Percentiles rank a stretch among this genome's conserved stretches.
Conservation (phyloP, 192 early-diverging fungal genomes). For the Coemansia sp. region DNA sequence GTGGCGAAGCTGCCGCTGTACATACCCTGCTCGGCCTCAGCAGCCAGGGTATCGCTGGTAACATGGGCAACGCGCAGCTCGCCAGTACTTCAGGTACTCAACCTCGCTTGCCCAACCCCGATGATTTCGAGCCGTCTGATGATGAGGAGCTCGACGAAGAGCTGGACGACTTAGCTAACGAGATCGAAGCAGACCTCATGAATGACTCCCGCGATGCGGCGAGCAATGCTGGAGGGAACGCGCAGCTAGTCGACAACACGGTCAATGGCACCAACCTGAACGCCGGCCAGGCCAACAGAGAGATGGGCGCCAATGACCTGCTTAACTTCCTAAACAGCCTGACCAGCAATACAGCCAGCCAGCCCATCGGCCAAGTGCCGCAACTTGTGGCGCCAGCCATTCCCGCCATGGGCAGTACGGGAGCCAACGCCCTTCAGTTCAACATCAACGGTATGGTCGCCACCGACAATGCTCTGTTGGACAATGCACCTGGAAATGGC, state of each 20-base stretch:
- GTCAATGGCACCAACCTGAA: neutral
- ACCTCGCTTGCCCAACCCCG: too few species aligned
- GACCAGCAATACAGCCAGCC: neutral
- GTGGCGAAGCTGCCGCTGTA: neutral
- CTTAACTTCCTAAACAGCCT: neutral
- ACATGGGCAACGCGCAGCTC: neutral
- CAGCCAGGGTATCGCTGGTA: neutral
- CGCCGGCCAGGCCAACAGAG: neutral
- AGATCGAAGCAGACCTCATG: too few species aligned
- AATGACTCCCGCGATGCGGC: too few species aligned
- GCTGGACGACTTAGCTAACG: too few species aligned
- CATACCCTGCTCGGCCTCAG: neutral
- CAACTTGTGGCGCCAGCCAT: neutral
- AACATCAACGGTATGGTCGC: neutral
- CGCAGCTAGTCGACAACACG: neutral
- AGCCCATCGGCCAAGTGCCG: neutral
- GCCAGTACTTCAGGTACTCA: too few species aligned
- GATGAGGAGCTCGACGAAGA: too few species aligned
- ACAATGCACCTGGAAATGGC: neutral
- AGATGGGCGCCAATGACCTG: neutral
- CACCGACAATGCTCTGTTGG: neutral
- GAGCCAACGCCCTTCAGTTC: neutral
- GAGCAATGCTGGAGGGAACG: neutral
- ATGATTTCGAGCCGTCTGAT: too few species aligned
- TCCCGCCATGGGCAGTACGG: neutral